Percentiles rank a stretch among this genome's conserved stretches.
Evolutionary conservation across 805 yeast species (phyloP).

Genomic region (Vanderwaltozyma yarrowii): DNA sequence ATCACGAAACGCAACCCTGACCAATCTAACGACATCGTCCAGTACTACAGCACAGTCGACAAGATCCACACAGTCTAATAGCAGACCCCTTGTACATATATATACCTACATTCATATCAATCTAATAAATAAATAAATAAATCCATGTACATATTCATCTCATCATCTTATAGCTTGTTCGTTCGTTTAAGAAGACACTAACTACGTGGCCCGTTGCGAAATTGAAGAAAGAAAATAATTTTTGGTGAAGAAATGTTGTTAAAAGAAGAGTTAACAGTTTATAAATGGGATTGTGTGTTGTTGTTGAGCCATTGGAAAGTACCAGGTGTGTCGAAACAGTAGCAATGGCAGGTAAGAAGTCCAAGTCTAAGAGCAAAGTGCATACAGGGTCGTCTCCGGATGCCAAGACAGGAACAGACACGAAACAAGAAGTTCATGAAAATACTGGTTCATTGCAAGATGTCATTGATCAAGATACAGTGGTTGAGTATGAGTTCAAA

Average conservation of each 20-base stretch:
- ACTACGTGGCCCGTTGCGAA: too few species aligned
- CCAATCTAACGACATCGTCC: conserved; percentile 38
- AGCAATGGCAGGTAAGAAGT: not conserved
- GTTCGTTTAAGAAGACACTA: too few species aligned
- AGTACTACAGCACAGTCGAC: conserved; percentile 58
- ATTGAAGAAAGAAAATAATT: too few species aligned
- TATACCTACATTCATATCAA: too few species aligned
- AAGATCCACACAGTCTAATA: conserved; percentile 29
- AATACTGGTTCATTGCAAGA: not conserved
- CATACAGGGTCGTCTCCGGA: not conserved
- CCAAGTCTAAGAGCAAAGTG: not conserved
- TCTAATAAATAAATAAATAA: too few species aligned
- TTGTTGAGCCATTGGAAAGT: not conserved
- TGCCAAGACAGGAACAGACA: not conserved
- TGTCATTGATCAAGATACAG: conserved; percentile 15
- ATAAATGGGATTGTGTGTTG: too few species aligned
- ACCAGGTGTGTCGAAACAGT: too few species aligned
- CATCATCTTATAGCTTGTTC: too few species aligned
- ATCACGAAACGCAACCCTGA: conserved; percentile 23
- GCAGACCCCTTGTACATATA: not conserved
- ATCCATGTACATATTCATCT: too few species aligned
- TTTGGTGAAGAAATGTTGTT: too few species aligned
- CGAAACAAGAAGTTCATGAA: not conserved
- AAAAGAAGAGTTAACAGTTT: too few species aligned
- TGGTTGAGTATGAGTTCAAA: conserved; percentile 37